phyloP scores from a whole-genome alignment of 2,329 filamentous ascomycete genomes.

The Coccinonectria pachysandricola region DNA sequence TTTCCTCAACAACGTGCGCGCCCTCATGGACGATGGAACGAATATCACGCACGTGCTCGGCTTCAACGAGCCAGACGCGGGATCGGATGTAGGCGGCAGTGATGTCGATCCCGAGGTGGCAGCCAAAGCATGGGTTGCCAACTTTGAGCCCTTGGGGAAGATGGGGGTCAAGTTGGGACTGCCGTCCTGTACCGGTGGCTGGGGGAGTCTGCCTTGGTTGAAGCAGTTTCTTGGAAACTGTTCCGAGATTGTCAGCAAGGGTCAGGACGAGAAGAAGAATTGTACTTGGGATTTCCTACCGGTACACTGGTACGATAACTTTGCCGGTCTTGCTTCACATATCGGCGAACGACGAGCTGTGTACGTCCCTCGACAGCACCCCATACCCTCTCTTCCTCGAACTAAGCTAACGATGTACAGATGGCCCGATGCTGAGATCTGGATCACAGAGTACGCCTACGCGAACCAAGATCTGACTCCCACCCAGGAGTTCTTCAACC shows the following conservation, averaged over 20 bases:
- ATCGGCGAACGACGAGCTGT: slow-evolving; percentile 40
- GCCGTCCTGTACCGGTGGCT: slow-evolving; percentile 57
- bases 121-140: slow-evolving; percentile 57
- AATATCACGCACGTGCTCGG: slow-evolving; percentile 60
- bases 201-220: slow-evolving; percentile 55
- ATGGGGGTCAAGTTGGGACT: slow-evolving; percentile 59
- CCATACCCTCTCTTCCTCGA: rapidly evolving
- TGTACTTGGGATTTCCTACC: slow-evolving; percentile 56
- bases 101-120: slow-evolving; percentile 49
- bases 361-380: slow-evolving; percentile 17
- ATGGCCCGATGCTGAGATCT: slow-evolving; percentile 53
- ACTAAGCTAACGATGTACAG: slow-evolving; percentile 20
- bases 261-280: slow-evolving; percentile 28
- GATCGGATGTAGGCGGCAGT: slow-evolving; percentile 46
- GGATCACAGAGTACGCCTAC: slow-evolving; percentile 70
- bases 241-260: slow-evolving; percentile 42
- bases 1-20: slow-evolving; percentile 51
- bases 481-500: slow-evolving; percentile 60
- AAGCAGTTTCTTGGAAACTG: slow-evolving; percentile 54
- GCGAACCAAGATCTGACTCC: slow-evolving; percentile 43
- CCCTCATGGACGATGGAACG: slow-evolving; percentile 37
- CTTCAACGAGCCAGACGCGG: slow-evolving; percentile 71
- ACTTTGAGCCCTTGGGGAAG: slow-evolving; percentile 58
- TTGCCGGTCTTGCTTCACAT: slow-evolving; percentile 56
- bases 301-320: slow-evolving; percentile 60